phyloP scores from a whole-genome alignment of 768 basidiomycete species.

The Pisolithus tinctorius region DNA sequence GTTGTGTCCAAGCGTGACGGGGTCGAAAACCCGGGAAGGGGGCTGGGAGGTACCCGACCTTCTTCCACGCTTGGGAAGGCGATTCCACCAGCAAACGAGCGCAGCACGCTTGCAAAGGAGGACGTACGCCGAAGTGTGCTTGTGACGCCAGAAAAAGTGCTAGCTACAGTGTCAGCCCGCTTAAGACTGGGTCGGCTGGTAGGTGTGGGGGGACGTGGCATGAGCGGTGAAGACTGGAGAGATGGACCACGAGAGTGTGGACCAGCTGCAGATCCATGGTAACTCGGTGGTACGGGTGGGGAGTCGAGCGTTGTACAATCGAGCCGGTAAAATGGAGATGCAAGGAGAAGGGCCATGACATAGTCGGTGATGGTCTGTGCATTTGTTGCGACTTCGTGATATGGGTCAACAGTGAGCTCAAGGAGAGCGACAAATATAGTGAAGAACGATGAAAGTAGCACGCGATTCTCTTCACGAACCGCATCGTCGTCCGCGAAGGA shows the following conservation, averaged over 20 bases:
- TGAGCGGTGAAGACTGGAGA: conserved; percentile 42
- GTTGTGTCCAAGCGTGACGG: conserved; percentile 25
- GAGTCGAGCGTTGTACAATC: conserved; percentile 57
- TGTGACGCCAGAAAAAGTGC: conserved; percentile 52
- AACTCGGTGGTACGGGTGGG: conserved; percentile 38
- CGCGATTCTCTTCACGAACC: conserved; percentile 69
- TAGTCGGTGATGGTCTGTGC: conserved; percentile 92
- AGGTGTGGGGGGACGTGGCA: conserved; percentile 40
- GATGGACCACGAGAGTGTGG: conserved; percentile 41
- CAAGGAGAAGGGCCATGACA: conserved; percentile 80
- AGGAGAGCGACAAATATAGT: conserved; percentile 85
- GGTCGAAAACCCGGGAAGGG: conserved; percentile 10
- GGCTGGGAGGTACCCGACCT: conserved; percentile 32
- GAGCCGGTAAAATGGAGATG: conserved; percentile 79
- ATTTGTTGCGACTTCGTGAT: conserved; percentile 85
- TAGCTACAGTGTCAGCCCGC: conserved; percentile 59
- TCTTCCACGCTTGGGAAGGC: conserved; percentile 65
- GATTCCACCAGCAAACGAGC: conserved; percentile 62
- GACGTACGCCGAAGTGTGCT: conserved; percentile 73
- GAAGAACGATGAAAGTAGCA: conserved; percentile 87
- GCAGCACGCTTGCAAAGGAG: conserved; percentile 72
- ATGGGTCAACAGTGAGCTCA: conserved; percentile 89
- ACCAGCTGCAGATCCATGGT: conserved; percentile 25
- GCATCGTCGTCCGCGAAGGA: conserved; percentile 59
- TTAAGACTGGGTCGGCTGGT: conserved; percentile 41